These are phyloP conservation scores for Phaeotremella skinneri DNA, from an alignment of 768 basidiomycete species.

Conservation along the genomic window DNA sequence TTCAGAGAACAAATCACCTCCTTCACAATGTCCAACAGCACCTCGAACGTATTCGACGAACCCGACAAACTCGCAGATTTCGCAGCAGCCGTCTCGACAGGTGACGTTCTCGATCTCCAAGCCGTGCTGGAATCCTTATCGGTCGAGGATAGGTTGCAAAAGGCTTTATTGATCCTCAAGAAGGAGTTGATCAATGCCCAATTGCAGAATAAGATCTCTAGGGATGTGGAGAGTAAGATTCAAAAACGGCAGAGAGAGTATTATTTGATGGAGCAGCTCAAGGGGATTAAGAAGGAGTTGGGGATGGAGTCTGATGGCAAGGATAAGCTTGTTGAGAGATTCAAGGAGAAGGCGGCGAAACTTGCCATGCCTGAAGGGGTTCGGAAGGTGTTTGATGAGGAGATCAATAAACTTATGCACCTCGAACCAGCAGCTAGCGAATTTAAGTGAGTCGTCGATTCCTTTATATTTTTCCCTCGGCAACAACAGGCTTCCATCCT, in stretches of 20 bases:
- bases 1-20: conserved; percentile 98
- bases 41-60: conserved; percentile 92
- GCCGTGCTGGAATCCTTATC: conserved; percentile 83
- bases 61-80: conserved; percentile 97
- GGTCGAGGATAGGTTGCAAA: conserved; percentile 83
- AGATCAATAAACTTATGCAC: conserved; percentile 80
- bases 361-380: conserved; percentile 88
- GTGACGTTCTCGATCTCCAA: conserved; percentile 88
- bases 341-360: conserved; percentile 74
- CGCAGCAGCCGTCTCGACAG: conserved; percentile 89
- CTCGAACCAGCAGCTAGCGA: conserved; percentile 88
- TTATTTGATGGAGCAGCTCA: conserved; percentile 94
- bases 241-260: conserved; percentile 92
- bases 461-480: not conserved
- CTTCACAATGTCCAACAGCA: conserved; percentile 88
- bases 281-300: conserved; percentile 92
- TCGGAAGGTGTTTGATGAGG: conserved; percentile 93
- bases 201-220: conserved; percentile 83
- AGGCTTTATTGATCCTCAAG: conserved; percentile 87
- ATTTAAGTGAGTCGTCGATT: conserved; percentile 59
- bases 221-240: conserved; percentile 92
- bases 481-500: not conserved
- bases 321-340: conserved; percentile 89
- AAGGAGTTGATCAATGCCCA: conserved; percentile 98
- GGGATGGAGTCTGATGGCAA: conserved; percentile 95